phyloP scores from a whole-genome alignment of 257 asterid genomes.

The Agastache rugosa region DNA sequence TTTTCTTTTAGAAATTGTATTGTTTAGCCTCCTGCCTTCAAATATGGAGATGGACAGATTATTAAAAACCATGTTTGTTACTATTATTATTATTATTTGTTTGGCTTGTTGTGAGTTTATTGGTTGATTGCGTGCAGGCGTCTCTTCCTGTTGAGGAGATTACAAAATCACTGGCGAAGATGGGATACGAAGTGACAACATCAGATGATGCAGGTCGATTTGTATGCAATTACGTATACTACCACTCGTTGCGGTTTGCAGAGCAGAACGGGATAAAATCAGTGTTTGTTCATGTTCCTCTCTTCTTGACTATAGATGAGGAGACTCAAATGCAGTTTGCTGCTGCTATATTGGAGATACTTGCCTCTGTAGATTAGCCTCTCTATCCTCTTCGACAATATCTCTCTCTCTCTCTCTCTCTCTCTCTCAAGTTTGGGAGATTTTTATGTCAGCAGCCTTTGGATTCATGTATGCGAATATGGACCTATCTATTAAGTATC shows the following conservation, averaged over 20 bases:
- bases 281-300: conserved; percentile 92
- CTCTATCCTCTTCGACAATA: conserved; percentile 4
- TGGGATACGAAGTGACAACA: conserved; percentile 82
- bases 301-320: conserved; percentile 85
- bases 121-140: conserved; percentile 51
- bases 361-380: conserved; percentile 59
- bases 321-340: conserved; percentile 97
- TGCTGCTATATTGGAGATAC: conserved; percentile 79
- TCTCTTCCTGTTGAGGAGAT: conserved; percentile 77
- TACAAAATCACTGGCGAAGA: conserved; percentile 63
- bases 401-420: neutral
- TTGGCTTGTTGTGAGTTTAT: neutral
- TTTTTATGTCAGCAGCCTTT: conserved; percentile 32
- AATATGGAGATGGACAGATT: neutral
- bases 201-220: conserved; percentile 97
- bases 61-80: too few relatives aligned
- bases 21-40: neutral
- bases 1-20: neutral
- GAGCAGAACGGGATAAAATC: conserved; percentile 84
- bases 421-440: conserved; percentile 16
- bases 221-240: conserved; percentile 95
- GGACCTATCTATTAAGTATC: conserved; percentile 13
- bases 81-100: neutral
- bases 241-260: conserved; percentile 89
- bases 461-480: conserved; percentile 38